Conservation (phyloP, 2,329 filamentous ascomycete species). For the Colletotrichum tropicicola region DNA sequence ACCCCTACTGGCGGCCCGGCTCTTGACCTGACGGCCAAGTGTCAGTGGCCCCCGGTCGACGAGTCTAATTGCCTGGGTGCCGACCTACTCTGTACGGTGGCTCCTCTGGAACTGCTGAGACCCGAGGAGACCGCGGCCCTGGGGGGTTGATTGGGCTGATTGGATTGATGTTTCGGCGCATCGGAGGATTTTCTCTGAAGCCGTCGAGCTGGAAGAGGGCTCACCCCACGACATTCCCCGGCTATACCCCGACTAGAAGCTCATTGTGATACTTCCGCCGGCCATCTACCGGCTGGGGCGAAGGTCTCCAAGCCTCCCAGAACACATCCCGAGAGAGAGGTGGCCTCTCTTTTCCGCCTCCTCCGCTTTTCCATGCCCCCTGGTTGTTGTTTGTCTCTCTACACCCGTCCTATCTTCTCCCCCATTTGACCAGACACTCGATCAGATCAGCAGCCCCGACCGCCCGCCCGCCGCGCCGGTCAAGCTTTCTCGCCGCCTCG, state of each 20-base stretch:
- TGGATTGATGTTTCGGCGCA: constrained; percentile 18
- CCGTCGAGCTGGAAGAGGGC: background rate
- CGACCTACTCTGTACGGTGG: background rate
- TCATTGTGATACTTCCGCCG: background rate
- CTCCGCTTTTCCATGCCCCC: too few relatives aligned
- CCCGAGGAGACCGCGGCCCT: background rate
- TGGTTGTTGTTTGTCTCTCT: too few relatives aligned
- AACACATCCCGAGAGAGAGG: background rate
- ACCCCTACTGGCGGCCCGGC: too few relatives aligned
- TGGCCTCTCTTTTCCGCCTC: background rate
- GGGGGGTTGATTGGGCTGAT: background rate
- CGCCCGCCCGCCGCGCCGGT: background rate
- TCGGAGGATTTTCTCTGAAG: constrained; percentile 1
- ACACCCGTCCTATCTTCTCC: too few relatives aligned
- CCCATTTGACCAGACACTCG: background rate
- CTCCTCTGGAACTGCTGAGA: background rate
- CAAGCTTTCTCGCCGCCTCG: constrained; percentile 15
- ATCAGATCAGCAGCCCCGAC: background rate
- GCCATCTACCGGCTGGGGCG: background rate
- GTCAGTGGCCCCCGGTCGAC: too few relatives aligned
- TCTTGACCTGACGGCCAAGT: too few relatives aligned
- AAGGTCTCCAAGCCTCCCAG: background rate
- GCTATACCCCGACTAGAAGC: too few relatives aligned
- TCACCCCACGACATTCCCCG: background rate
- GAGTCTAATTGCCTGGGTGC: too few relatives aligned